phyloP scores from a whole-genome alignment of 257 asterid genomes.

The Prunella vulgaris region DNA sequence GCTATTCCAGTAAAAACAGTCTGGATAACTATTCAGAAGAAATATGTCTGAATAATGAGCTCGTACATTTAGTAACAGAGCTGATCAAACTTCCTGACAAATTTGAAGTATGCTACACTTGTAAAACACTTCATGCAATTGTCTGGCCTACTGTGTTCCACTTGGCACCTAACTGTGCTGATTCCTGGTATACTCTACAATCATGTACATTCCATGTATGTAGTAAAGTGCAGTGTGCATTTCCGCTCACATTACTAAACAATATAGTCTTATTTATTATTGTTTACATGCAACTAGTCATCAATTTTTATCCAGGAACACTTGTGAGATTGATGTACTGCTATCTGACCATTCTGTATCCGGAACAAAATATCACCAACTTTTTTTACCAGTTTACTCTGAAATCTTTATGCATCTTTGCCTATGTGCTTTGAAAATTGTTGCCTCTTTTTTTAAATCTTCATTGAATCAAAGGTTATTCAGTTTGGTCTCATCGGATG shows the following conservation, averaged over 20 bases:
- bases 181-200: not conserved
- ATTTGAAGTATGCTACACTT: conserved; percentile 51
- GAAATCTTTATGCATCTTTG: not conserved
- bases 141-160: not conserved
- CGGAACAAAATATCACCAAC: not conserved
- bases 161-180: not conserved
- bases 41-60: conserved; percentile 49
- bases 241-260: not conserved
- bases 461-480: not conserved
- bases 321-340: not conserved
- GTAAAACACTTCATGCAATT: conserved; percentile 14
- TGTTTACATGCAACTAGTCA: not conserved
- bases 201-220: conserved; percentile 1
- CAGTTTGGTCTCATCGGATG: not conserved
- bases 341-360: not conserved
- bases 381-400: not conserved
- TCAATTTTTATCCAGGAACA: not conserved
- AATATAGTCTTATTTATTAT: not conserved
- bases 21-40: conserved; percentile 58
- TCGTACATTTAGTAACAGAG: conserved; percentile 48
- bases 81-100: conserved; percentile 75
- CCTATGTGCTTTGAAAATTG: not conserved
- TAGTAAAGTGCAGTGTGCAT: not conserved
- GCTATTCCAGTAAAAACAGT: too few relatives aligned
- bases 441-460: not conserved